phyloP scores from a whole-genome alignment of 2,329 filamentous ascomycete species.

The Penicillium frequentans region DNA sequence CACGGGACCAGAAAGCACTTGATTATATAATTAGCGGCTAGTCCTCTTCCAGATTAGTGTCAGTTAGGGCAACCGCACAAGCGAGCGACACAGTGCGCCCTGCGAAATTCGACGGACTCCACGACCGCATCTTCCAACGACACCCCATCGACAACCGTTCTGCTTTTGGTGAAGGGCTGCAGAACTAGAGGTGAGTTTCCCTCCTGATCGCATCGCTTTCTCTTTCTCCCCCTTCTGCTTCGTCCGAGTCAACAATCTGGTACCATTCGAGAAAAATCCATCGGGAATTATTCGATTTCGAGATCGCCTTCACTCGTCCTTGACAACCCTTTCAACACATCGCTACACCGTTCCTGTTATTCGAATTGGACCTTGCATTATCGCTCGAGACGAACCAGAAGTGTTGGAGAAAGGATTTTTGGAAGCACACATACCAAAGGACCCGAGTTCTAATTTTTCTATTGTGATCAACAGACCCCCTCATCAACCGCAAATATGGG shows the following conservation, averaged over 20 bases:
- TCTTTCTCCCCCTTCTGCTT: slow-evolving; percentile 28
- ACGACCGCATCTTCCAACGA: slow-evolving; percentile 42
- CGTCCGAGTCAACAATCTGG: slow-evolving; percentile 23
- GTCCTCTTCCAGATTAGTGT: slow-evolving; percentile 29
- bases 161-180: slow-evolving; percentile 48
- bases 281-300: slow-evolving; percentile 13
- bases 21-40: slow-evolving; percentile 14
- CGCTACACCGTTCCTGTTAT: slow-evolving; percentile 6
- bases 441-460: slow-evolving; percentile 15
- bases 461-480: slow-evolving; percentile 37
- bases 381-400: slow-evolving; percentile 21
- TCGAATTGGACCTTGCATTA: neutral
- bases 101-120: slow-evolving; percentile 45
- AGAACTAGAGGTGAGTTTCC: slow-evolving; percentile 45
- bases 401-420: slow-evolving; percentile 8
- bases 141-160: slow-evolving; percentile 41
- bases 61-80: slow-evolving; percentile 46
- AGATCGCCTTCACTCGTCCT: slow-evolving; percentile 8
- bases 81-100: slow-evolving; percentile 41
- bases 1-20: slow-evolving; percentile 20
- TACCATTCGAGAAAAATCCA: slow-evolving; percentile 9
- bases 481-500: slow-evolving; percentile 83
- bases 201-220: slow-evolving; percentile 15
- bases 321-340: slow-evolving; percentile 5
- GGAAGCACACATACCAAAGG: slow-evolving; percentile 12